These are phyloP conservation scores for Vigna nakashimae DNA, from an alignment of 306 rosid genomes.

Conservation along the genomic window DNA sequence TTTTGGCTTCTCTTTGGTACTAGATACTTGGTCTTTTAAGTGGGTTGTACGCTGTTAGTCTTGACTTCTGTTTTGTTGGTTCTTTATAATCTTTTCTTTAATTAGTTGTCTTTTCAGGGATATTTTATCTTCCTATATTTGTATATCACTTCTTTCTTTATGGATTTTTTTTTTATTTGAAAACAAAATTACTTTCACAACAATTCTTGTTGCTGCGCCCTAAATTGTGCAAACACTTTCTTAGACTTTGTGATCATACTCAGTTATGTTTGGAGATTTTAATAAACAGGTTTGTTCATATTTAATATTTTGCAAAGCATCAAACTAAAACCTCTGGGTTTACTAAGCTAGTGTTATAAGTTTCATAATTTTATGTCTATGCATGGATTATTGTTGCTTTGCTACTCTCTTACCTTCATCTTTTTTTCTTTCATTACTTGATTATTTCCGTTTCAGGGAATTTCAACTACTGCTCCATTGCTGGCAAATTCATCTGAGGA, in stretches of 20 bases:
- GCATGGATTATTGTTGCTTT: not conserved
- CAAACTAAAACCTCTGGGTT: not conserved
- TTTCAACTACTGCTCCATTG: constrained; percentile 70
- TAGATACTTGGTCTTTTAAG: no score
- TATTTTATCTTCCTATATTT: not conserved
- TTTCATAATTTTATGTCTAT: constrained; percentile 12
- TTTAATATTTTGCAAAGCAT: constrained; percentile 25
- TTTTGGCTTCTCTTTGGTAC: no score
- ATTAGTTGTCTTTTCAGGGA: not conserved
- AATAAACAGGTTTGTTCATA: constrained; percentile 6
- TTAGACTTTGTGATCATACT: constrained; percentile 11
- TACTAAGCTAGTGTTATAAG: not conserved
- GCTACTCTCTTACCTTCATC: not conserved
- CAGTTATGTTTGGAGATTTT: not conserved
- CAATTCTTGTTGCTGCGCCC: constrained; percentile 9
- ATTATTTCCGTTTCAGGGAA: constrained; percentile 58
- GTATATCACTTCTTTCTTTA: not conserved
- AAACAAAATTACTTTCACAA: constrained; percentile 3
- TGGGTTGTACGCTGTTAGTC: no score
- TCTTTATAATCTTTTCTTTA: no score
- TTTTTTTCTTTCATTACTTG: not conserved
- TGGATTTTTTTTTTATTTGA: not conserved
- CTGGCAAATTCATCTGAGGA: constrained; percentile 67
- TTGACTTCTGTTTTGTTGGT: no score
- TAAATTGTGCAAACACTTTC: not conserved